These are phyloP conservation scores for Phycomyces nitens DNA, from an alignment of 192 early-diverging fungal genomes.

Conservation along the genomic window DNA sequence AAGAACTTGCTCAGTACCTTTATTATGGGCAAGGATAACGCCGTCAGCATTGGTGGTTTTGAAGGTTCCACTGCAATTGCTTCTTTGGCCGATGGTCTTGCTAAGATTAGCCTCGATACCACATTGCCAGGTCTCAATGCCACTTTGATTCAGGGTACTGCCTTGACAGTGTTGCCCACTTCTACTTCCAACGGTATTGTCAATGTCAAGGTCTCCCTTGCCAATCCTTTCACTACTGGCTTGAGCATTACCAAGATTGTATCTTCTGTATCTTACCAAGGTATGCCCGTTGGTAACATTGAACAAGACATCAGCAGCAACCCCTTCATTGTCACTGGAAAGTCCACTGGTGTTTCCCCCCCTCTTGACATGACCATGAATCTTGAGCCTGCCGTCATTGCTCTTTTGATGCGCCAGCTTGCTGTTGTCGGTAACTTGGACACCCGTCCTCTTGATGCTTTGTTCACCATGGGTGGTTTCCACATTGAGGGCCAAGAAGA, in stretches of 20 bases:
- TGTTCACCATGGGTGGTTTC: constrained; percentile 38
- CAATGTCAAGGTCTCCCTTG: constrained; percentile 37
- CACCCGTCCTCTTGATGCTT: constrained; percentile 40
- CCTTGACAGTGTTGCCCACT: constrained; percentile 39
- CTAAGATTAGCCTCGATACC: constrained; percentile 35
- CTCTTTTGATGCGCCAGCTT: constrained; percentile 40
- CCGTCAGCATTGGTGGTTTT: constrained; percentile 42
- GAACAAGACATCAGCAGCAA: constrained; percentile 40
- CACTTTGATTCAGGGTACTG: constrained; percentile 37
- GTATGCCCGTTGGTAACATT: constrained; percentile 39
- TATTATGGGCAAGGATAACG: constrained; percentile 39
- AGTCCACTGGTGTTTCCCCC: constrained; percentile 33
- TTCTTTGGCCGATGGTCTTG: constrained; percentile 44
- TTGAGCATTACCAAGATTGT: constrained; percentile 44
- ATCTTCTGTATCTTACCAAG: constrained; percentile 39
- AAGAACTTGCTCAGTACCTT: constrained; percentile 44
- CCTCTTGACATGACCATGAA: constrained; percentile 44
- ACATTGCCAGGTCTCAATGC: constrained; percentile 45
- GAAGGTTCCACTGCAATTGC: constrained; percentile 37
- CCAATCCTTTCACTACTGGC: constrained; percentile 50
- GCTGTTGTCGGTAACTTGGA: constrained; percentile 40
- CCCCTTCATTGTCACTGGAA: constrained; percentile 39
- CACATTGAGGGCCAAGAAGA: constrained; percentile 26
- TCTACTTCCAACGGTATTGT: constrained; percentile 41
- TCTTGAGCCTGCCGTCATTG: constrained; percentile 42